Base-by-base conservation (phyloP, 2,329 filamentous ascomycete genomes). In the Claviceps quebecensis region DNA sequence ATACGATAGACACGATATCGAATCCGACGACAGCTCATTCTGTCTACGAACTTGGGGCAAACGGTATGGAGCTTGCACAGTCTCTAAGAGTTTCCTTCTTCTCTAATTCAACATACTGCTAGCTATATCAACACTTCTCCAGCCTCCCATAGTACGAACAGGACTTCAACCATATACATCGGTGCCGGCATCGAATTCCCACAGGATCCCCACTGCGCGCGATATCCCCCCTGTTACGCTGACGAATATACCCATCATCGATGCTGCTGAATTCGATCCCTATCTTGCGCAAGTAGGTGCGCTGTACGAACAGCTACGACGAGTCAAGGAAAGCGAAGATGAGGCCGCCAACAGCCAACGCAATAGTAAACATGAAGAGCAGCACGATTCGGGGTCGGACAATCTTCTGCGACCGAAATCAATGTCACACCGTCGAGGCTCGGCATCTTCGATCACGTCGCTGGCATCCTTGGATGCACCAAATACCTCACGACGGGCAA, bases 211-310 rank as follows among this genome's bases (percentile, higher is more conserved):
- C 0, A 94, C 88, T 1, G 76, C 86, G 17, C 81, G 81, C 65
- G 91, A 98, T 63, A 98, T 98, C 39, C 91, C 91, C 1, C 91
- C 91, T 0, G 93, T 98, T 0, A 83, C 88, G 1, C 73, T 98
- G 54, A 90, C 89, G 7, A 95, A 95, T 59, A 87, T 97, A 45
- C 78, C 83, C 11, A 86, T 86, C 59, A 76, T 97, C 58, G 87
- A 95, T 40, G 68, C 80, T 0, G 78, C 84, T 55, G 84, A 86
- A 52, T 98, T 98, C 65, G 82, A 82, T 50, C 75, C 86, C 8
- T 98, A 98, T 62, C 72, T 97, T 6, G 76, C 81, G 3, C 87
- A 95, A 65, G 85, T 97, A 38, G 89, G 88, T 17, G 81, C 84
- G 1, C 69, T 97, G 3, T 95, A 95, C 65, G 90, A 96, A 64